A percentile compares a stretch with the other conserved stretches of the same genome.
phyloP scores from a whole-genome alignment of 73 alveolate genomes.

The Durusdinium trenchii region DNA sequence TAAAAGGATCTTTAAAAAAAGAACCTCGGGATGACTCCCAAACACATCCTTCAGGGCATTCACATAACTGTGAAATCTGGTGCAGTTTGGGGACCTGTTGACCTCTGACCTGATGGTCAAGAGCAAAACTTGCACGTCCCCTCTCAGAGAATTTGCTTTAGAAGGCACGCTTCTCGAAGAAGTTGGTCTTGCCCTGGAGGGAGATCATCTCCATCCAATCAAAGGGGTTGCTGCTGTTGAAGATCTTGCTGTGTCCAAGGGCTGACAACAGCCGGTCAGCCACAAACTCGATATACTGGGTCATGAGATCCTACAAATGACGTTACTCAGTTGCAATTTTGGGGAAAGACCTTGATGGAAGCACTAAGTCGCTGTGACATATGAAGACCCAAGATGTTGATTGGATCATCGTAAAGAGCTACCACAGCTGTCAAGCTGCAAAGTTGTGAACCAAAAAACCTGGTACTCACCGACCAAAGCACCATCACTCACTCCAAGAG shows the following conservation, averaged over 20 bases:
- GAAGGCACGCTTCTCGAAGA: conserved; percentile 99
- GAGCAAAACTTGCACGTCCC: too few relatives aligned
- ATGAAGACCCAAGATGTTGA: neutral
- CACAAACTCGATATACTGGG: conserved; percentile 98
- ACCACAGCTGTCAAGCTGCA: neutral
- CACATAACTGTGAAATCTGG: too few relatives aligned
- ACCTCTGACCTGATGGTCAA: too few relatives aligned
- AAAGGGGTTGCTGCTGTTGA: conserved; percentile 97
- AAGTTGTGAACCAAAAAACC: too few relatives aligned
- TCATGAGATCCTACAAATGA: conserved; percentile 97
- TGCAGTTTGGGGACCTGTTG: too few relatives aligned
- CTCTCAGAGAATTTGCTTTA: too few relatives aligned
- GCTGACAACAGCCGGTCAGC: conserved; percentile 98
- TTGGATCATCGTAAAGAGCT: neutral
- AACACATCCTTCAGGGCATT: too few relatives aligned
- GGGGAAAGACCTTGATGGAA: neutral
- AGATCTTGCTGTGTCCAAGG: conserved; percentile 98
- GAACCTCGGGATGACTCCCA: too few relatives aligned
- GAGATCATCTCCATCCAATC: conserved; percentile 99
- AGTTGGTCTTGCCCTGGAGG: conserved; percentile 98
- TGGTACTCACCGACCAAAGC: neutral
- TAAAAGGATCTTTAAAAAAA: too few relatives aligned
- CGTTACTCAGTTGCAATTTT: neutral
- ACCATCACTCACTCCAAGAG: neutral
- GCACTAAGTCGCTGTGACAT: neutral